Evolutionary conservation across 169 alveolate genomes (phyloP).

Genomic region (Plasmodium malariae): DNA sequence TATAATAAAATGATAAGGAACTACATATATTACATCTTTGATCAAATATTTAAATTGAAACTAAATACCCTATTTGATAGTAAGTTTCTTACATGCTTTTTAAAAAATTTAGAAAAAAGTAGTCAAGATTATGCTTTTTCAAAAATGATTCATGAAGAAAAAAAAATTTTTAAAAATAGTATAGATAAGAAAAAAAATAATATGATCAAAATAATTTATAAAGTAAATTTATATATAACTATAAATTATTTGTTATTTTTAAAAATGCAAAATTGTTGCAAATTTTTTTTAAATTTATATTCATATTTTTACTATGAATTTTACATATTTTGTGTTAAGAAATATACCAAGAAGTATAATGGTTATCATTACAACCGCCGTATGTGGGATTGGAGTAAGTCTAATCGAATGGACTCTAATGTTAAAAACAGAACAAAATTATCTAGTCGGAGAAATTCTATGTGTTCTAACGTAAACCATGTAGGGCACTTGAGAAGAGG

Average conservation of each 20-base stretch:
- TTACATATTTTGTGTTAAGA: slow-evolving; percentile 61
- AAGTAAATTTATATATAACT: slow-evolving; percentile 52
- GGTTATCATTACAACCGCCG: background rate
- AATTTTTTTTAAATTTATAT: slow-evolving; percentile 32
- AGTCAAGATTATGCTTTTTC: slow-evolving; percentile 69
- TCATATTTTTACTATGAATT: slow-evolving; percentile 66
- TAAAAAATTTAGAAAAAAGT: slow-evolving; percentile 71
- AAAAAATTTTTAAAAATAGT: slow-evolving; percentile 11
- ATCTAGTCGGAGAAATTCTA: background rate
- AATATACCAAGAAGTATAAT: slow-evolving; percentile 27
- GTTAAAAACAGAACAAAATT: background rate
- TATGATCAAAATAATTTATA: slow-evolving; percentile 48
- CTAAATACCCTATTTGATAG: slow-evolving; percentile 22
- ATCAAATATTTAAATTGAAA: slow-evolving; percentile 42
- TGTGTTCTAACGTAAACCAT: background rate
- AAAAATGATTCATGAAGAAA: slow-evolving; percentile 41
- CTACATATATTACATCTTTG: slow-evolving; percentile 60
- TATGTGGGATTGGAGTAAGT: background rate
- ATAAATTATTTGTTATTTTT: slow-evolving; percentile 68
- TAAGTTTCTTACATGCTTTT: slow-evolving; percentile 14
- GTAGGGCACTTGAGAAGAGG: too few relatives aligned
- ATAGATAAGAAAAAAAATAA: slow-evolving; percentile 41
- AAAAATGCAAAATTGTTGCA: slow-evolving; percentile 57
- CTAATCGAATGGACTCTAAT: background rate
- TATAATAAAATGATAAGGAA: slow-evolving; percentile 56